Evolutionary conservation across 177 flowering plant species (phyloP).

Genomic region (Tripterygium wilfordii): DNA sequence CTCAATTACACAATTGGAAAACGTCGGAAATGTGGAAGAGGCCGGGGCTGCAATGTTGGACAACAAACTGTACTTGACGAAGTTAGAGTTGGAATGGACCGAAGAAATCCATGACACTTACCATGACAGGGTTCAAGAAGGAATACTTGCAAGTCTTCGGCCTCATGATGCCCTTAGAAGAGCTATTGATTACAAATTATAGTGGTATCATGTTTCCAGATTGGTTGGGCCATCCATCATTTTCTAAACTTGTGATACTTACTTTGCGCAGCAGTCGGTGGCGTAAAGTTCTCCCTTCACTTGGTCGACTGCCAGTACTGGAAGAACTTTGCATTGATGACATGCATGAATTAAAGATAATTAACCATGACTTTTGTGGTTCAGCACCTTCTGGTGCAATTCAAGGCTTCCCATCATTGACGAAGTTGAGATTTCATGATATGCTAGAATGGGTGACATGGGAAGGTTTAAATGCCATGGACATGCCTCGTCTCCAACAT

Average conservation of each 20-base stretch:
- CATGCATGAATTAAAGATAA: too few relatives aligned
- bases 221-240: conserved; percentile 6
- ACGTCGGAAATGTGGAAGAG: conserved; percentile 11
- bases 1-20: conserved; percentile 12
- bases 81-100: conserved; percentile 13
- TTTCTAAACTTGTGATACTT: neutral
- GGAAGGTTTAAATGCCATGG: too few relatives aligned
- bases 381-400: too few relatives aligned
- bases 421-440: too few relatives aligned
- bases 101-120: neutral
- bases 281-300: neutral
- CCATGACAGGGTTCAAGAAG: neutral
- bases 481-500: too few relatives aligned
- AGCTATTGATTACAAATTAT: neutral
- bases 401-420: too few relatives aligned
- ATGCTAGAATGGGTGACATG: too few relatives aligned
- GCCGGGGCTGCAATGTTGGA: conserved; percentile 19
- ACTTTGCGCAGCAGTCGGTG: neutral
- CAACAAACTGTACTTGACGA: conserved; percentile 11
- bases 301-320: conserved; percentile 7
- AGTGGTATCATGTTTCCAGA: conserved; percentile 7
- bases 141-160: conserved; percentile 4
- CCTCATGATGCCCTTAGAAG: conserved; percentile 1
- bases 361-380: too few relatives aligned
- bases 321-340: conserved; percentile 2